phyloP scores from a whole-genome alignment of 768 basidiomycete genomes.

The Thelephora ganbajun region DNA sequence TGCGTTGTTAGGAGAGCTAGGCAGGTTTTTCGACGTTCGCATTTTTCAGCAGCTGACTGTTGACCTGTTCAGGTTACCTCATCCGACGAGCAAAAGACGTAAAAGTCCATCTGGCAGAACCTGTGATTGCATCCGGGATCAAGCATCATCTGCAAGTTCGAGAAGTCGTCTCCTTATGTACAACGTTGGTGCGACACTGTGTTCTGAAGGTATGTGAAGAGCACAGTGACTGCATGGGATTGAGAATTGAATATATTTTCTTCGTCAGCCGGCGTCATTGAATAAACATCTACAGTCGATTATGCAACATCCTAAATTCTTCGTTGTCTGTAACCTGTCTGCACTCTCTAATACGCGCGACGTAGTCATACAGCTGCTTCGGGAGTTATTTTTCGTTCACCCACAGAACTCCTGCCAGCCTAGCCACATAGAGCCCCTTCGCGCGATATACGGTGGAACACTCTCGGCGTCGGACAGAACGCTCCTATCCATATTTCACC shows the following conservation, averaged over 20 bases:
- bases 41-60: neutral
- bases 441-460: slow-evolving; percentile 63
- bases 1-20: too few species aligned
- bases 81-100: slow-evolving; percentile 20
- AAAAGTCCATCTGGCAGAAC: slow-evolving; percentile 55
- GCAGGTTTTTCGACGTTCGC: neutral
- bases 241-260: too few species aligned
- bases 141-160: slow-evolving; percentile 40
- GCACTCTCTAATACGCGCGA: slow-evolving; percentile 21
- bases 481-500: slow-evolving; percentile 60
- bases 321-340: slow-evolving; percentile 21
- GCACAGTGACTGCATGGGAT: too few species aligned
- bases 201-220: slow-evolving; percentile 41
- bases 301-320: slow-evolving; percentile 56
- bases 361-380: slow-evolving; percentile 40
- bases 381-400: slow-evolving; percentile 58
- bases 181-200: slow-evolving; percentile 11
- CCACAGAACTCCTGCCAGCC: slow-evolving; percentile 78
- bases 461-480: slow-evolving; percentile 47
- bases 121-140: slow-evolving; percentile 47
- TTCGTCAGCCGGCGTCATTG: slow-evolving; percentile 44
- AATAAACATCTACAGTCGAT: slow-evolving; percentile 68
- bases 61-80: slow-evolving; percentile 7
- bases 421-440: slow-evolving; percentile 67
- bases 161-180: slow-evolving; percentile 16